A percentile compares a stretch with the other conserved stretches of the same genome.
phyloP scores from a whole-genome alignment of 352 stramenopile species.

The Phytophthora boehmeriae region DNA sequence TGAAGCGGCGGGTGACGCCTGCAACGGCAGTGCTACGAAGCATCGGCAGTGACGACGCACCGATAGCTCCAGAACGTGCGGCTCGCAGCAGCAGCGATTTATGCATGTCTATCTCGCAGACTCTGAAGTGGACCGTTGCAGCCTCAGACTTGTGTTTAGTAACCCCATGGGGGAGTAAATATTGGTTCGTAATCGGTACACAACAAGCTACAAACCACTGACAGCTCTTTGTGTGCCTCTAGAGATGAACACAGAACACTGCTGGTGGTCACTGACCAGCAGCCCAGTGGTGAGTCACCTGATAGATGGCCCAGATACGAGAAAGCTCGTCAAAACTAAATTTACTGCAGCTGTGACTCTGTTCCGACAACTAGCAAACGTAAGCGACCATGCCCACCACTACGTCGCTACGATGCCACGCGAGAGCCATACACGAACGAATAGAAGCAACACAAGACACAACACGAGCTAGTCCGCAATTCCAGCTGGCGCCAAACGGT shows the following conservation, averaged over 20 bases:
- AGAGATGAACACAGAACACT: no score
- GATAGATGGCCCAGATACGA: no score
- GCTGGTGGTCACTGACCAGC: no score
- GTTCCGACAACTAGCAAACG: no score
- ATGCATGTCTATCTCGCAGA: constrained; percentile 41
- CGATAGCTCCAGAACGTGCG: constrained; percentile 21
- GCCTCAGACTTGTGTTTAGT: constrained; percentile 15
- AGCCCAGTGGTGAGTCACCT: no score
- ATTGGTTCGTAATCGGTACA: background rate
- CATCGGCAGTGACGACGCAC: constrained; percentile 12
- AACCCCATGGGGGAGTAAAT: background rate
- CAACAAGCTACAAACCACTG: background rate
- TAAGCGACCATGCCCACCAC: background rate
- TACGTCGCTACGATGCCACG: background rate
- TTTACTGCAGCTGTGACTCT: no score
- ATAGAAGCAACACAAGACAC: constrained; percentile 4
- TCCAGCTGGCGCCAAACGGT: constrained; percentile 51
- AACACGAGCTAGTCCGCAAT: constrained; percentile 39
- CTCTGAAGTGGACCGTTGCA: constrained; percentile 20
- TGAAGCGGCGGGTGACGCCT: constrained; percentile 37
- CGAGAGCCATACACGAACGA: background rate
- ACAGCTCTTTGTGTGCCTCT: background rate
- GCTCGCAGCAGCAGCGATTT: constrained; percentile 24
- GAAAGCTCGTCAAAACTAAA: no score
- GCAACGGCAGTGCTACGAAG: constrained; percentile 12